phyloP scores from a whole-genome alignment of 768 basidiomycete genomes.

The Suillus subluteus region DNA sequence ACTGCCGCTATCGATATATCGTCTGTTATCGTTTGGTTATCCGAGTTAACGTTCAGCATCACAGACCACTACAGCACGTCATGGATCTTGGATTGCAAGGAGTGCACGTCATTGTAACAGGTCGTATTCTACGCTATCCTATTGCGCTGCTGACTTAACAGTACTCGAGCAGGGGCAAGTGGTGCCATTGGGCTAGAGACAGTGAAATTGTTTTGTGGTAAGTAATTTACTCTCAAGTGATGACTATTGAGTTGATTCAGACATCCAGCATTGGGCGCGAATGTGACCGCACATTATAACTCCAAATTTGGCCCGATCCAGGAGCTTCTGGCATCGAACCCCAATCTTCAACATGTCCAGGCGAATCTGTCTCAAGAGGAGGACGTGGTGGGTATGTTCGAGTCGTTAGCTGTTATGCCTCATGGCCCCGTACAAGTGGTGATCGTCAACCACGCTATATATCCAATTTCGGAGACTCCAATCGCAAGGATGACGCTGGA shows the following conservation, averaged over 20 bases:
- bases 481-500: conserved; percentile 61
- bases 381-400: conserved; percentile 56
- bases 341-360: conserved; percentile 41
- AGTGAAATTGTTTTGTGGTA: too few species aligned
- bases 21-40: too few species aligned
- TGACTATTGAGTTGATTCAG: not conserved
- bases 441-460: conserved; percentile 66
- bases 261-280: conserved; percentile 64
- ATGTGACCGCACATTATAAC: conserved; percentile 45
- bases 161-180: too few species aligned
- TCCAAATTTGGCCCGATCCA: conserved; percentile 44
- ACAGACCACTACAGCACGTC: too few species aligned
- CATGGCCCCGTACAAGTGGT: conserved; percentile 59
- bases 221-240: too few species aligned
- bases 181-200: too few species aligned
- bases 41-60: too few species aligned
- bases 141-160: too few species aligned
- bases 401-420: conserved; percentile 36
- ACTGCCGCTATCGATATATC: too few species aligned
- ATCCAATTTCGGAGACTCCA: conserved; percentile 46
- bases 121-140: too few species aligned
- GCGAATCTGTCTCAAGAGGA: conserved; percentile 62
- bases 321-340: conserved; percentile 41
- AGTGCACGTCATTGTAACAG: too few species aligned
- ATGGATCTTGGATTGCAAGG: too few species aligned